Conservation (phyloP, 805 yeast genomes). For the Jamesozyma hellenica region DNA sequence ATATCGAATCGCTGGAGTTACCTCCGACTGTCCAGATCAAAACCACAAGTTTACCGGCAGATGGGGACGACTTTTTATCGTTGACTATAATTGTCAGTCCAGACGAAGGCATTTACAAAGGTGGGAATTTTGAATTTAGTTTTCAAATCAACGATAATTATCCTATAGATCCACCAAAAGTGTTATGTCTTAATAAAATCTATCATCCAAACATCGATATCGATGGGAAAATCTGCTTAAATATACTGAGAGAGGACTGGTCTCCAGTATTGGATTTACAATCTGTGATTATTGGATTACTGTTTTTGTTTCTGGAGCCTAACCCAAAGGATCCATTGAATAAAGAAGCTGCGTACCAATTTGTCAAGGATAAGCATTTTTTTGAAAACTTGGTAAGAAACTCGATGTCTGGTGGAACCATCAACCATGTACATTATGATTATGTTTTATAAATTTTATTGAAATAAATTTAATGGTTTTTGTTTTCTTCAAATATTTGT, state of each 20-base stretch:
- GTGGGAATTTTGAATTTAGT: slow-evolving; percentile 42
- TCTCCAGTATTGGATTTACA: slow-evolving; percentile 81
- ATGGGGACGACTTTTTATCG: slow-evolving; percentile 7
- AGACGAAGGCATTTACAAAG: slow-evolving; percentile 23
- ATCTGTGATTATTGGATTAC: slow-evolving; percentile 72
- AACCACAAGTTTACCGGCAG: slow-evolving; percentile 5
- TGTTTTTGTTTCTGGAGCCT: slow-evolving; percentile 80
- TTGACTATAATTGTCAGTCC: slow-evolving; percentile 17
- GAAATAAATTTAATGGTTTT: no score
- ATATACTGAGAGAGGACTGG: slow-evolving; percentile 92
- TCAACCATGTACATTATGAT: slow-evolving; percentile 54
- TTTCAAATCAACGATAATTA: slow-evolving; percentile 58
- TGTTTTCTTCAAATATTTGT: no score
- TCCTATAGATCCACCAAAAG: slow-evolving; percentile 91
- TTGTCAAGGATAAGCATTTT: slow-evolving; percentile 34
- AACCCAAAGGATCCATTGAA: slow-evolving; percentile 88
- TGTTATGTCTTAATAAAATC: slow-evolving; percentile 57
- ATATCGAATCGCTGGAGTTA: slow-evolving; percentile 17
- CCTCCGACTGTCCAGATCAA: slow-evolving; percentile 16
- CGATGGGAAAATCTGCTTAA: slow-evolving; percentile 85
- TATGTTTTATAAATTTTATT: slow-evolving; percentile 31
- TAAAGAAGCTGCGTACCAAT: slow-evolving; percentile 69
- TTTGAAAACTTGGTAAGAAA: slow-evolving; percentile 49
- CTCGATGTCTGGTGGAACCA: slow-evolving; percentile 65
- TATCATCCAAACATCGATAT: slow-evolving; percentile 91